Conservation (phyloP, 1,284 basidiomycete genomes). For the Lignosus rhinocerotis region DNA sequence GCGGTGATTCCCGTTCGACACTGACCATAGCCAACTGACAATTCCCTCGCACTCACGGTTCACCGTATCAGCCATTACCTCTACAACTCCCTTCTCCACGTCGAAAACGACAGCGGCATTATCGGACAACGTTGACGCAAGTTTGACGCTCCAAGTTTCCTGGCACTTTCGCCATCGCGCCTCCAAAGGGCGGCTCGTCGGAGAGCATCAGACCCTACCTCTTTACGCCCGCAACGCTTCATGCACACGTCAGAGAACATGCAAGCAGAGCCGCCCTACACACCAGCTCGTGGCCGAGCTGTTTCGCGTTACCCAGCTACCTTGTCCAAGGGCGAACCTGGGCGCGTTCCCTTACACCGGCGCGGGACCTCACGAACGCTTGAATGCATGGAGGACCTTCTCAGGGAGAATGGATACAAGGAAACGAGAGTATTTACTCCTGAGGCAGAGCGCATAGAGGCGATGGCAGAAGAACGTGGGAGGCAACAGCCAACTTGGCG, state of each 20-base stretch:
- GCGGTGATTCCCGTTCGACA: slow-evolving; percentile 15
- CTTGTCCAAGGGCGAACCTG: slow-evolving; percentile 39
- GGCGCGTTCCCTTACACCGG: slow-evolving; percentile 69
- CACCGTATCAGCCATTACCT: slow-evolving; percentile 3
- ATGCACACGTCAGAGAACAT: slow-evolving; percentile 3
- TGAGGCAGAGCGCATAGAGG: slow-evolving; percentile 59
- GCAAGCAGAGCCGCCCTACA: slow-evolving; percentile 22
- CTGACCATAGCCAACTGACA: slow-evolving; percentile 10
- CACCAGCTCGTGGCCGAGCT: slow-evolving; percentile 33
- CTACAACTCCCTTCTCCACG: slow-evolving; percentile 1
- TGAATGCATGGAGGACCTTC: slow-evolving; percentile 78
- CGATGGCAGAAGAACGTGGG: slow-evolving; percentile 31
- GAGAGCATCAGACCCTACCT: slow-evolving; percentile 1
- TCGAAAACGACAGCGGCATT: slow-evolving; percentile 1
- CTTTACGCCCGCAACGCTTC: background rate
- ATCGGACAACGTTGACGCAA: background rate
- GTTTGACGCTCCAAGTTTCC: background rate
- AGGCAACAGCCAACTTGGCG: slow-evolving; percentile 21
- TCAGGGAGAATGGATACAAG: slow-evolving; percentile 85
- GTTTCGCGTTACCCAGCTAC: slow-evolving; percentile 52
- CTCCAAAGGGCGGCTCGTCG: slow-evolving; percentile 1
- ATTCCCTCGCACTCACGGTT: slow-evolving; percentile 14
- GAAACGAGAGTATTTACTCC: slow-evolving; percentile 87
- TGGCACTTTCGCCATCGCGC: slow-evolving; percentile 2
- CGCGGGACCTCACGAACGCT: slow-evolving; percentile 78